Percentiles rank a stretch among this genome's conserved stretches.
Conservation (phyloP, 371 early-diverging fungal genomes). For the Rhizopus microsporus region DNA sequence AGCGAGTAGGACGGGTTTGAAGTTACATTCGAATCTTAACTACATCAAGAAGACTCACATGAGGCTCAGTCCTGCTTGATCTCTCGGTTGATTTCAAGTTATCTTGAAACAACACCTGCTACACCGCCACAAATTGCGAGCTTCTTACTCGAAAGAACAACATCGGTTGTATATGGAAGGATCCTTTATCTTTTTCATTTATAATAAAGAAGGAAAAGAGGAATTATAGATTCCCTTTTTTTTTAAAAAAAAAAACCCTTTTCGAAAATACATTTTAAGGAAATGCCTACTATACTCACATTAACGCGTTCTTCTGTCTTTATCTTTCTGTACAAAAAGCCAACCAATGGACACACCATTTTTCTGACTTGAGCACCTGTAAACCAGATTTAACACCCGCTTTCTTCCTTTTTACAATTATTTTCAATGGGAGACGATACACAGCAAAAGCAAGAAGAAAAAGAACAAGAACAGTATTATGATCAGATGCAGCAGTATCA, state of each 20-base stretch:
- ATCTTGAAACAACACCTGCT: conserved; percentile 70
- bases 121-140: conserved; percentile 68
- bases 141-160: conserved; percentile 54
- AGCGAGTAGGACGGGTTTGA: conserved; percentile 37
- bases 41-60: conserved; percentile 77
- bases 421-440: neutral
- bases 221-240: neutral
- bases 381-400: neutral
- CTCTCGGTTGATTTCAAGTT: neutral
- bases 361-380: too few relatives aligned
- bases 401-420: neutral
- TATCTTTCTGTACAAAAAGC: neutral
- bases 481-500: conserved; percentile 50
- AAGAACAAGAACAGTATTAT: conserved; percentile 40
- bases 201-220: neutral
- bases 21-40: conserved; percentile 89
- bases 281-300: too few relatives aligned
- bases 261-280: neutral
- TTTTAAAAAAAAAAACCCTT: too few relatives aligned
- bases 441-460: conserved; percentile 2
- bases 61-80: neutral
- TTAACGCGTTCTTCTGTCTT: neutral
- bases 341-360: too few relatives aligned
- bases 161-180: conserved; percentile 50
- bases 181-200: conserved; percentile 13